Base-by-base conservation (phyloP, 2,329 filamentous ascomycete species). In the Beauveria sp. region DNA sequence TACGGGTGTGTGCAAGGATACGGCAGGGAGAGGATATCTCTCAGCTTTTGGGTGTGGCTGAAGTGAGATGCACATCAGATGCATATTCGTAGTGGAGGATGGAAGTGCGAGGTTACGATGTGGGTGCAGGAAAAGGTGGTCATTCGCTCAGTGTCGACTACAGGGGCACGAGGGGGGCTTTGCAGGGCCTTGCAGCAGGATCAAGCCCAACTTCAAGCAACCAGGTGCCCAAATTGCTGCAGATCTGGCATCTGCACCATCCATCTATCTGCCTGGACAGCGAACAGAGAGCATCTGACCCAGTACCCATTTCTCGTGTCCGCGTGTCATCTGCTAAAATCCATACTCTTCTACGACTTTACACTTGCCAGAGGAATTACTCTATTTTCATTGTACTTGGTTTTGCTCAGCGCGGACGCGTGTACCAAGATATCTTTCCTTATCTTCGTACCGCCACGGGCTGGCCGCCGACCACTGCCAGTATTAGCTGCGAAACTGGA, bases 41-140 rank as follows among this genome's bases (percentile, higher is more conserved):
- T 50, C 43, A 50, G 55, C 55, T 56, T 43, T 38, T 28, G 54
- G 42, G 54, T 28, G 42, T 57, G 42, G 54, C 54, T 57, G 54
- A 57, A 57, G n/a, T 48, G 54, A 57, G 54, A 57, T 57, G 54
- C 54, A 57, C 43, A 57, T 57, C 54, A 46, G 54, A 57, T 57
- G 54, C n/a, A 20, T 38, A n/a, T 48, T 45, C 42, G 26, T 26
- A 38, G 54, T 16, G 26, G 26, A 34, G 26, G 54, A 7, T 31
- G 26, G 14, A 22, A 20, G 22, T 52, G 42, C 16, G 7, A n/a
- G 42, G n/a, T 43, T 18, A 43, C 16, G 7, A 20, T 43, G 42
- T 20, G 42, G 42, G 42, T 20, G 42, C 42, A 28, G 24, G n/a
- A 26, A 31, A 18, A 18, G 46, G 5, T 9, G 38, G 38, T 45